A percentile compares a stretch with the other conserved stretches of the same genome.
Conservation (phyloP, 2,329 filamentous ascomycete genomes). For the Biscogniauxia mediterranea region DNA sequence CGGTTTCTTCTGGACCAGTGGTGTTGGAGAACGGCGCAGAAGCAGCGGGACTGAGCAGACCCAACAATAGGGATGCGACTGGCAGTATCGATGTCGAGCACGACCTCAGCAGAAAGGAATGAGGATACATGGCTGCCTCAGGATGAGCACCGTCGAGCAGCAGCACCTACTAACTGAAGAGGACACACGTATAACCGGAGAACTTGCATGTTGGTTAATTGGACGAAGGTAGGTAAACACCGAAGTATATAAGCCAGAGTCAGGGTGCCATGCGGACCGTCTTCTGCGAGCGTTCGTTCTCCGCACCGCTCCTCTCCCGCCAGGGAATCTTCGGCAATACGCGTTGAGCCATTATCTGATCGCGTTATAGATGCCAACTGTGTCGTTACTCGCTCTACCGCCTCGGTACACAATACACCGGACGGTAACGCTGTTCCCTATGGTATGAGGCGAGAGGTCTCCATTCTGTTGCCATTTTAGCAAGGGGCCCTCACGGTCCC, state of each 20-base stretch:
- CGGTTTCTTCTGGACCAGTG: constrained; percentile 13
- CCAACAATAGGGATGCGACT: not conserved
- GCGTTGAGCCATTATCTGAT: not conserved
- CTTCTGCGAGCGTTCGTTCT: not conserved
- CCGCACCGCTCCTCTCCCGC: not conserved
- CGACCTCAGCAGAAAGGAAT: not conserved
- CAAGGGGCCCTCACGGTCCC: not conserved
- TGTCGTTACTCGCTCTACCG: not conserved
- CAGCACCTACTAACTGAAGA: not conserved
- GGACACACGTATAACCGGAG: not conserved
- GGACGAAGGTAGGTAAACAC: not conserved
- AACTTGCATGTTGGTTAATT: not conserved
- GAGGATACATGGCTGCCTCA: not conserved
- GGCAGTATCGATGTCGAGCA: not conserved
- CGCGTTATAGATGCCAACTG: not conserved
- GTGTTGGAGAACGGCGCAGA: not conserved
- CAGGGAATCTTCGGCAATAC: not conserved
- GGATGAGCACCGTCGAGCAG: not conserved
- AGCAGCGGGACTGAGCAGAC: not conserved
- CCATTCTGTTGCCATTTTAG: not conserved
- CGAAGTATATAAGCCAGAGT: not conserved
- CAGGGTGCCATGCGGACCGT: not conserved
- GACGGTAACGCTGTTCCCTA: not conserved
- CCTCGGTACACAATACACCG: not conserved
- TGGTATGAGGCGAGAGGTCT: not conserved